These are phyloP conservation scores for Termitomyces bulborhizus DNA, from an alignment of 768 basidiomycete species.

Conservation along the genomic window DNA sequence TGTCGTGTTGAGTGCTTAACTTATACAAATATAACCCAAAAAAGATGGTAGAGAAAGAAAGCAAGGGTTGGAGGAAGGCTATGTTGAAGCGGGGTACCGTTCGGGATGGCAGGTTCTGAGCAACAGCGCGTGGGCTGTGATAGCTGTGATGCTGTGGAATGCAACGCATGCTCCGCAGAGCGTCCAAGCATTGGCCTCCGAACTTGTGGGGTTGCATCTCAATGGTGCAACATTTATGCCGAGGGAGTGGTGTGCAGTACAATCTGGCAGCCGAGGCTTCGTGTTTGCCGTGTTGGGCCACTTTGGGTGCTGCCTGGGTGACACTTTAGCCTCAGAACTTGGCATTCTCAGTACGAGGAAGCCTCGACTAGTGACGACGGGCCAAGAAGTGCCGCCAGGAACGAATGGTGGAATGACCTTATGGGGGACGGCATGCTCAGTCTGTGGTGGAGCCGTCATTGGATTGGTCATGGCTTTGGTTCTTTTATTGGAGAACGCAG, in stretches of 20 bases:
- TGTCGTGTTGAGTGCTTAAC: background rate
- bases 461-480: constrained; percentile 54
- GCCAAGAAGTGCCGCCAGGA: constrained; percentile 71
- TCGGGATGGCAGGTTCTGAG: constrained; percentile 77
- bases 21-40: constrained; percentile 13
- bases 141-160: constrained; percentile 62
- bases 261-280: constrained; percentile 50
- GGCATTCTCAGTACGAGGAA: constrained; percentile 72
- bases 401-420: constrained; percentile 86
- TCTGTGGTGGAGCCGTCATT: constrained; percentile 67
- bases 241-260: constrained; percentile 57
- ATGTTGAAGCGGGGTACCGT: constrained; percentile 67
- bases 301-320: constrained; percentile 84
- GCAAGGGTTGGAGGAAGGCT: constrained; percentile 70
- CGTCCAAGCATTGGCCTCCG: constrained; percentile 26
- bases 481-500: constrained; percentile 56
- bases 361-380: constrained; percentile 76
- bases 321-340: constrained; percentile 90
- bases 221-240: constrained; percentile 27
- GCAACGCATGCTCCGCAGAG: constrained; percentile 42
- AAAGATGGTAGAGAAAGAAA: constrained; percentile 69
- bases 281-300: constrained; percentile 72
- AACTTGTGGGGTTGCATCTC: constrained; percentile 18
- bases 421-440: constrained; percentile 68
- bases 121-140: constrained; percentile 64